Base-by-base conservation (phyloP, 345 rosid species). In the Eutrema heterophyllum region DNA sequence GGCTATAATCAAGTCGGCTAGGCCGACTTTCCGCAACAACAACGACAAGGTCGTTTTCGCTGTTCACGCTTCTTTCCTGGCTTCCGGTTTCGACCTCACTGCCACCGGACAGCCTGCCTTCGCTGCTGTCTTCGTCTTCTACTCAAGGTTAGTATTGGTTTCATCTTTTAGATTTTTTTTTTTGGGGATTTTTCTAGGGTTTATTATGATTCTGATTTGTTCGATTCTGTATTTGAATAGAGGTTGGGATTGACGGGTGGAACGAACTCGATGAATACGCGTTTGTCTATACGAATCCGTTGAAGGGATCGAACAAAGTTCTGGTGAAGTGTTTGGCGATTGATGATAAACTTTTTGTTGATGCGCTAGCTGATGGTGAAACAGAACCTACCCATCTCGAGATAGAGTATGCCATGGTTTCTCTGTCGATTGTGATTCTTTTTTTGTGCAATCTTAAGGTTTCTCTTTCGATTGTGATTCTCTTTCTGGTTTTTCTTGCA, bases 181-280 rank as follows among this genome's bases (percentile, higher is more conserved):
- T 45, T 24, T 9, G n/a, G n/a, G 24, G 21, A 29, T 29, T 6
- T 21, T 33, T 15, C n/a, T 66, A 71, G 70, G 68, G 38, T 24
- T n/a, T n/a, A n/a, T 50, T 41, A 39, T 21, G 68, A 13, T 66
- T 70, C 3, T 61, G 30, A 64, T 29, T n/a, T 40, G 62, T 32
- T 59, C 8, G 64, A 12, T 61, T 65, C 21, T 62, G 71, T 63
- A n/a, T 63, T 59, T 62, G 68, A 89, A 94, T 87, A 18, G 98
- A 87, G 77, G 93, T 89, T 44, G 96, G 96, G 30, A 78, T 86
- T 16, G 97, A 91, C 0, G 78, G 78, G 0, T 94, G 98, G 98
- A 94, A 91, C 63, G 85, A 88, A 14, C 43, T 80, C 1, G 86
- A 85, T 0, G 87, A 84, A 40, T 94, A 91, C 56, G 91, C 86